Evolutionary conservation across 2,329 filamentous ascomycete genomes (phyloP), one percentile per base, ranked within the genome.

Genomic region (Colletotrichum simmondsii): DNA sequence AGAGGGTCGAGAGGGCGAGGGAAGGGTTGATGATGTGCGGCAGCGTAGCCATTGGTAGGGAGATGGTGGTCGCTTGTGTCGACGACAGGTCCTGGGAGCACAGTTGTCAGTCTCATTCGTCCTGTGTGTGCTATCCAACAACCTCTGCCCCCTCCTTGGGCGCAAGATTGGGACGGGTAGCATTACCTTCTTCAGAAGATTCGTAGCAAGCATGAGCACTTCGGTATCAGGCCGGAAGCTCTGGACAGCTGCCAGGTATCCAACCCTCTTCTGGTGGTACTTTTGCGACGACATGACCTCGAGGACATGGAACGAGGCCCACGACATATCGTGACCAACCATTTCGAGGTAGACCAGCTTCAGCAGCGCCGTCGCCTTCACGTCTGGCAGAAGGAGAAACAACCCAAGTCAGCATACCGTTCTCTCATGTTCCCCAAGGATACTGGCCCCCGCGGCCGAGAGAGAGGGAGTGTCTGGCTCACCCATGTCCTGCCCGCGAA

Each of bases 261-360:
- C 97, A 57, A 98, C 95, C 76, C 96, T 90, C 85, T 99, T 99
- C 83, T 98, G 96, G 77, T 95, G 90, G 82, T 97, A 97, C 81
- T 98, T 98, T 60, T 93, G 88, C 52, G 95, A 97, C 49, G 95
- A 97, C 97, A 99, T 99, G 84, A 99, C 97, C 85, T 99, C 97
- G 60, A 99, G 92, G 65, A 98, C 96, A 82, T 99, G 94, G 85
- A 99, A 99, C 14, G 95, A 95, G 4, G 97, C 97, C 97, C 97
- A 99, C 3, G 96, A 98, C 97, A 99, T 99, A 84, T 98, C 97
- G 81, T 98, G 94, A 16, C 97, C 97, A 77, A 98, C 95, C 97
- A 99, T 99, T 82, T 99, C 97, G 76, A 99, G 91, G 82, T 99
- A 99, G 65, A 98, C 93, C 78, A 99, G 90, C 87, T 99, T 99